These are phyloP conservation scores for Amylocarpus encephaloides DNA, from an alignment of 2,329 filamentous ascomycete genomes.

Conservation along the genomic window DNA sequence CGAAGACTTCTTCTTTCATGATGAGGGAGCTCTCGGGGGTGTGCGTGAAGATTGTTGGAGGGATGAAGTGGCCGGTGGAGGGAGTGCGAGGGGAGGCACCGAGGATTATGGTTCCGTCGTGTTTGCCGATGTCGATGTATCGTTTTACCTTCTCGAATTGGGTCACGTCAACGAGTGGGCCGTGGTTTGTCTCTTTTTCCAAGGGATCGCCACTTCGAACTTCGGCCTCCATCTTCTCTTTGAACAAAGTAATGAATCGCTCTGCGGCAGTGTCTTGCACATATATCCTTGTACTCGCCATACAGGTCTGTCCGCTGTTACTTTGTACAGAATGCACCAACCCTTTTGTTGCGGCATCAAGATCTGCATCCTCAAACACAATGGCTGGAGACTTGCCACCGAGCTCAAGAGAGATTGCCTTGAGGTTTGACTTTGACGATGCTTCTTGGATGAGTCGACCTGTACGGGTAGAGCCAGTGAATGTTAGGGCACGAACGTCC, in stretches of 20 bases:
- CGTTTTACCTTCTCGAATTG: slow-evolving; percentile 62
- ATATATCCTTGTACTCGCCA: slow-evolving; percentile 53
- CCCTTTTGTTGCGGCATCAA: slow-evolving; percentile 56
- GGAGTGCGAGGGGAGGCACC: slow-evolving; percentile 37
- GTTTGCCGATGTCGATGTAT: slow-evolving; percentile 24
- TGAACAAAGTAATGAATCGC: slow-evolving; percentile 57
- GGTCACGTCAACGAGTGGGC: slow-evolving; percentile 60
- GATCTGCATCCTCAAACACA: slow-evolving; percentile 55
- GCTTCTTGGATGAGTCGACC: slow-evolving; percentile 65
- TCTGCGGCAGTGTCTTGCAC: slow-evolving; percentile 54
- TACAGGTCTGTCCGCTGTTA: slow-evolving; percentile 57
- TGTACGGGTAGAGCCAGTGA: slow-evolving; percentile 66
- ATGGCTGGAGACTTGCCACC: slow-evolving; percentile 58
- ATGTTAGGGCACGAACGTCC: slow-evolving; percentile 41
- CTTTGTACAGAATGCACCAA: slow-evolving; percentile 39
- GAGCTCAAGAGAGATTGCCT: slow-evolving; percentile 56
- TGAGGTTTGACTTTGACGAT: slow-evolving; percentile 50
- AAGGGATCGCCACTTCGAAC: slow-evolving; percentile 65
- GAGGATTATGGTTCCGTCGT: slow-evolving; percentile 52
- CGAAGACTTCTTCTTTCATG: slow-evolving; percentile 62
- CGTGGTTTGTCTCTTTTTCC: slow-evolving; percentile 59
- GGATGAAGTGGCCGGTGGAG: slow-evolving; percentile 51
- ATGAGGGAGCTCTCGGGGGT: slow-evolving; percentile 42
- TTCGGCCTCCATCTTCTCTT: slow-evolving; percentile 45
- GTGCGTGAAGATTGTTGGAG: slow-evolving; percentile 44